Evolutionary conservation across 371 early-diverging fungal species (phyloP).

Genomic region (Capillidium rhysosporum): DNA sequence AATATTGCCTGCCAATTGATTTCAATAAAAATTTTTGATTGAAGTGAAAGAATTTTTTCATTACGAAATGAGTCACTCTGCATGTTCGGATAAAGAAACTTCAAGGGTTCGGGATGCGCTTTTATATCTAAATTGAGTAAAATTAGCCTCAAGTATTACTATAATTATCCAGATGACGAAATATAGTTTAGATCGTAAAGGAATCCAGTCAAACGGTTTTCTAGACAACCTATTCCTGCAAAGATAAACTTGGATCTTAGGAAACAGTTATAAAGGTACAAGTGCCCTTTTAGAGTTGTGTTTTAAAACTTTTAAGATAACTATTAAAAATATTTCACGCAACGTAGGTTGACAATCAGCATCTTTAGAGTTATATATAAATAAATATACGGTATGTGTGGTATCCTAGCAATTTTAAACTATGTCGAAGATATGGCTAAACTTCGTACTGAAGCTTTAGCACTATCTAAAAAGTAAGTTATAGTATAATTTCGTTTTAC

Average conservation of each 20-base stretch:
- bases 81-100: no score
- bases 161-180: no score
- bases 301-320: not conserved
- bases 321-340: no score
- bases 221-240: no score
- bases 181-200: no score
- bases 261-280: not conserved
- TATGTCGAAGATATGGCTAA: slow-evolving; percentile 51
- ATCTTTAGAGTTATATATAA: not conserved
- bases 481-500: not conserved
- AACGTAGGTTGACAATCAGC: no score
- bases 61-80: not conserved
- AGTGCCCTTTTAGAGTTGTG: not conserved
- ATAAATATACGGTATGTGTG: slow-evolving; percentile 51
- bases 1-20: no score
- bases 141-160: no score
- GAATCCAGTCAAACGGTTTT: no score
- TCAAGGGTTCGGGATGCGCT: no score
- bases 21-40: not conserved
- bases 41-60: not conserved
- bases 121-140: no score
- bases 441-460: slow-evolving; percentile 64
- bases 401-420: slow-evolving; percentile 84
- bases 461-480: slow-evolving; percentile 71
- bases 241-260: no score